These are phyloP conservation scores for Solanum rostratum DNA, from an alignment of 257 asterid genomes.

Conservation along the genomic window DNA sequence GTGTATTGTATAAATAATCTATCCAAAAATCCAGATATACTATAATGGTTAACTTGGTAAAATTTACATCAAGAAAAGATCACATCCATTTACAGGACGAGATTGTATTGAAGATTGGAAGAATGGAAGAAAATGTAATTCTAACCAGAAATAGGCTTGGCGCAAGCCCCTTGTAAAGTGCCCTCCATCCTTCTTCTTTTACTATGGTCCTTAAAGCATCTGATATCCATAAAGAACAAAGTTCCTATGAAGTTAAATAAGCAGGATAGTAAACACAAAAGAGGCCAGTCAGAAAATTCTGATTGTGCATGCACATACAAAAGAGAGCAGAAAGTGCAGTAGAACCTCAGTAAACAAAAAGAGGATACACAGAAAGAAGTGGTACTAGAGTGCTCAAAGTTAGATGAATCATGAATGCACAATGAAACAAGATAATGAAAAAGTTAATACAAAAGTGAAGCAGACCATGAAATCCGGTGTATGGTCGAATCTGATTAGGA, in stretches of 20 bases:
- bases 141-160: slow-evolving; percentile 87
- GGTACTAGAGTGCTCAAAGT: background rate
- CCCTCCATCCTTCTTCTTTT: slow-evolving; percentile 91
- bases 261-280: background rate
- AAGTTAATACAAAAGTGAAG: slow-evolving; percentile 6
- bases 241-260: background rate
- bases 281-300: background rate
- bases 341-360: background rate
- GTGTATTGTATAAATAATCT: background rate
- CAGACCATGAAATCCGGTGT: slow-evolving; percentile 90
- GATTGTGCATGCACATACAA: background rate
- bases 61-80: background rate
- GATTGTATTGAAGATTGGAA: background rate
- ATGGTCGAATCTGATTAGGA: slow-evolving; percentile 57
- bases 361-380: background rate
- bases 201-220: slow-evolving; percentile 86
- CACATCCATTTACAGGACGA: background rate
- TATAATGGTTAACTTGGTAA: background rate
- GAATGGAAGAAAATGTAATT: slow-evolving; percentile 5
- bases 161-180: slow-evolving; percentile 80
- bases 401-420: background rate
- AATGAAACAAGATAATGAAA: background rate
- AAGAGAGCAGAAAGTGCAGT: background rate
- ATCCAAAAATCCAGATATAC: background rate
- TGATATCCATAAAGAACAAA: slow-evolving; percentile 15